Base-by-base conservation (phyloP, 148 eudicot species). In the Rhododendron kiyosumense region DNA sequence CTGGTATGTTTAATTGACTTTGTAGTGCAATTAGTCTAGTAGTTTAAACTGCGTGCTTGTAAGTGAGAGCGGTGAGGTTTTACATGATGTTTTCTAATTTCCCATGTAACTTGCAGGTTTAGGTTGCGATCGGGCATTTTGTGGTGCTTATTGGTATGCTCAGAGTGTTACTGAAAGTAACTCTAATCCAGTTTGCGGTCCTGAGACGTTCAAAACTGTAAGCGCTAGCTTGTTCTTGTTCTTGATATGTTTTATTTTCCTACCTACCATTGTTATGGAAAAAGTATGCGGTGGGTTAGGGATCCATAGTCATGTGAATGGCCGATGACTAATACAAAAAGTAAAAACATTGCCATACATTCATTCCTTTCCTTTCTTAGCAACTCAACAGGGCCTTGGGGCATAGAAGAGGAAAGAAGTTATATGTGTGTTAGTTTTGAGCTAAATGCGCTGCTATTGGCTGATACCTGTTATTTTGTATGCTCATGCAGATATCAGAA, bases 111-210 rank as follows among this genome's bases (percentile, higher is more conserved):
- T 83, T 91, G 88, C 90, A 97, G 98, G 99, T 85, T 78, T 93
- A 85, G 99, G 99, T 80, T 97, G 99, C 84, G 93, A 97, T 89
- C 91, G 93, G 90, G 94, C 96, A 85, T 95, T 94, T 91, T 97
- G 99, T 86, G 94, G 95, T 86, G 96, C 98, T 82, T 95, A 97
- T 89, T 97, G 98, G 98, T 90, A 88, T 86, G 89, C 93, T 78
- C 90, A 87, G 88, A 88, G 91, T 11, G 91, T 91, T 88, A 78
- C 83, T 78, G 87, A 84, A 69, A 85, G 45, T 79, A 91, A 91
- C 85, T 83, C 86, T 78, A 87, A 91, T 88, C 93, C 95, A 63
- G 75, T 92, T 57, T 97, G 99, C 90, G 85, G 84, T 83, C 89
- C 76, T 48, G 96, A 95, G 83, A 91, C 93, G 41, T 92, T 97